Percentiles rank a stretch among this genome's conserved stretches.
Conservation (phyloP, 2,329 filamentous ascomycete species). For the Myriangium duriaei region DNA sequence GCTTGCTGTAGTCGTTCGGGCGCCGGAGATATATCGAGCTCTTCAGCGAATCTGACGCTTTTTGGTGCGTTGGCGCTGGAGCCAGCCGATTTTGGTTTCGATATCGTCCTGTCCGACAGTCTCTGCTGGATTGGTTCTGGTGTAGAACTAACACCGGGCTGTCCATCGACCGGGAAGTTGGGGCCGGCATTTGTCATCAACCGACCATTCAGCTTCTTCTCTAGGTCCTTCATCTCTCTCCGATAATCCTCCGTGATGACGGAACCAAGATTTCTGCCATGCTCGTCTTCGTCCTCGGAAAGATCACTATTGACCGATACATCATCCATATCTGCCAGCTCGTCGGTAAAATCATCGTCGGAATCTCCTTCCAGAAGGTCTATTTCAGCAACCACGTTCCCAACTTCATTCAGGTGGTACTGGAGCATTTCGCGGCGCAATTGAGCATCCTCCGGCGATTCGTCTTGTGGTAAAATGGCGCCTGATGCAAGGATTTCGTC, state of each 20-base stretch:
- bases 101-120: too few relatives aligned
- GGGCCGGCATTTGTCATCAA: constrained; percentile 48
- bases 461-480: constrained; percentile 56
- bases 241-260: constrained; percentile 64
- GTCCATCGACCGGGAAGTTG: constrained; percentile 22
- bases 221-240: constrained; percentile 72
- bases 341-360: constrained; percentile 29
- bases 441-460: constrained; percentile 67
- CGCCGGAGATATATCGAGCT: constrained; percentile 52
- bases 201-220: constrained; percentile 56
- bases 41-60: constrained; percentile 67
- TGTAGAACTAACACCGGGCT: background rate
- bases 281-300: constrained; percentile 59
- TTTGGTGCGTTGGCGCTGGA: constrained; percentile 37
- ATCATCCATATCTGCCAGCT: constrained; percentile 29
- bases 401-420: constrained; percentile 79
- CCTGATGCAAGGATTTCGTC: constrained; percentile 27
- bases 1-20: constrained; percentile 22
- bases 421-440: constrained; percentile 79
- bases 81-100: background rate
- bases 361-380: constrained; percentile 57
- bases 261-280: constrained; percentile 57
- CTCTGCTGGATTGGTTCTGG: background rate
- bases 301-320: constrained; percentile 31
- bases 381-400: constrained; percentile 83